These are phyloP conservation scores for Backusella tuberculispora DNA, from an alignment of 192 early-diverging fungal species.

Conservation along the genomic window DNA sequence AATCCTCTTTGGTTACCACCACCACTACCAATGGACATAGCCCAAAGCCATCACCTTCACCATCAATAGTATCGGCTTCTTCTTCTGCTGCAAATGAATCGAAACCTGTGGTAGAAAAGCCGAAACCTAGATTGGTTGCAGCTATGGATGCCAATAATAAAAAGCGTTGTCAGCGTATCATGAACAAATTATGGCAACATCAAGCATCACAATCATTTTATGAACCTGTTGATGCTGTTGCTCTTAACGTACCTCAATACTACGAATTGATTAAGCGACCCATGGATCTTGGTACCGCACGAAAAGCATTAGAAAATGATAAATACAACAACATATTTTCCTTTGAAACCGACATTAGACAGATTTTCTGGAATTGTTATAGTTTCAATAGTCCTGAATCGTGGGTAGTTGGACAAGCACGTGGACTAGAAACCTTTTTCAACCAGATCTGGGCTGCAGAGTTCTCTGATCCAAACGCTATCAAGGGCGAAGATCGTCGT, in stretches of 20 bases:
- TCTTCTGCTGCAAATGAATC: not conserved
- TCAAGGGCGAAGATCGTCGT: constrained; percentile 34
- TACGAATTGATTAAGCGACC: constrained; percentile 71
- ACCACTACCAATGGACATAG: too few species aligned
- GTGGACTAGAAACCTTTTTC: constrained; percentile 50
- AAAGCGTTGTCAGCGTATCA: constrained; percentile 32
- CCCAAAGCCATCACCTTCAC: too few species aligned
- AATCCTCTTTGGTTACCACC: not conserved
- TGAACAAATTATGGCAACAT: constrained; percentile 33
- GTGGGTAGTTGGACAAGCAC: constrained; percentile 65
- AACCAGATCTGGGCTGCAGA: constrained; percentile 34
- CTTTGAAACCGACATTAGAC: constrained; percentile 63
- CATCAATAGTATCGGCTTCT: too few species aligned
- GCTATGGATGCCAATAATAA: constrained; percentile 32
- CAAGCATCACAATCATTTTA: constrained; percentile 65
- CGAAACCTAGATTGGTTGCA: not conserved
- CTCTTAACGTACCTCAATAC: constrained; percentile 68
- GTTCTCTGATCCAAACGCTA: constrained; percentile 27
- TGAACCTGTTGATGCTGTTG: constrained; percentile 79
- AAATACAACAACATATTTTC: constrained; percentile 57
- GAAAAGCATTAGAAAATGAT: constrained; percentile 61
- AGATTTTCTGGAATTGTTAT: constrained; percentile 75
- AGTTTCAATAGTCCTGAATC: constrained; percentile 66
- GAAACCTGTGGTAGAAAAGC: not conserved
- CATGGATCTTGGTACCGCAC: constrained; percentile 85